Evolutionary conservation across 106 monocot species (phyloP).

Genomic region (Platanthera guangdongensis): DNA sequence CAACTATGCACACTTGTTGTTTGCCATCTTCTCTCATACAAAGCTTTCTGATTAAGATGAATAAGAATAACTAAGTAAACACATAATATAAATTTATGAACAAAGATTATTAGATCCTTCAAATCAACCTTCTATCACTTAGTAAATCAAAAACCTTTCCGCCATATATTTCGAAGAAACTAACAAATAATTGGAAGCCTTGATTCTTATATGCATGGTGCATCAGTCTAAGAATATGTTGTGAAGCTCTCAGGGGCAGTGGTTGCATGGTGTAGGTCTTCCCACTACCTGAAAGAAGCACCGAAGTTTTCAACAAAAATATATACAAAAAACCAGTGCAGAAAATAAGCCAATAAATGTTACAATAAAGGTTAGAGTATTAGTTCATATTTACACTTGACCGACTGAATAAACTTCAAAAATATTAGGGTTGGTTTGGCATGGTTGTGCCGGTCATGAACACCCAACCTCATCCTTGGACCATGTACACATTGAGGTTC

Average conservation of each 20-base stretch:
- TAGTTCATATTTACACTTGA: background rate
- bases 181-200: conserved; percentile 82
- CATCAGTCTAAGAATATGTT: conserved; percentile 85
- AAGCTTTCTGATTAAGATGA: conserved; percentile 63
- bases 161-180: conserved; percentile 99
- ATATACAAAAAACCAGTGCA: background rate
- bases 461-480: no score
- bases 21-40: conserved; percentile 98
- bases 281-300: conserved; percentile 67
- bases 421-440: background rate
- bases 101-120: background rate
- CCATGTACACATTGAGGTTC: no score
- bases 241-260: conserved; percentile 84
- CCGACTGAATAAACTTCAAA: background rate
- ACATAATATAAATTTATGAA: background rate
- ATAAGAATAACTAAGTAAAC: background rate
- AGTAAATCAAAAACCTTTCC: conserved; percentile 95
- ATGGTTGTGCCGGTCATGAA: no score
- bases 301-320: background rate
- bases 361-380: background rate
- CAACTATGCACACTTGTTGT: conserved; percentile 96
- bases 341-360: background rate
- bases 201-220: conserved; percentile 71
- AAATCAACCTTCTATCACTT: conserved; percentile 72
- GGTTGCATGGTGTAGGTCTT: conserved; percentile 99